Evolutionary conservation across 805 yeast species (phyloP).

Genomic region (Candida palmyrensis): DNA sequence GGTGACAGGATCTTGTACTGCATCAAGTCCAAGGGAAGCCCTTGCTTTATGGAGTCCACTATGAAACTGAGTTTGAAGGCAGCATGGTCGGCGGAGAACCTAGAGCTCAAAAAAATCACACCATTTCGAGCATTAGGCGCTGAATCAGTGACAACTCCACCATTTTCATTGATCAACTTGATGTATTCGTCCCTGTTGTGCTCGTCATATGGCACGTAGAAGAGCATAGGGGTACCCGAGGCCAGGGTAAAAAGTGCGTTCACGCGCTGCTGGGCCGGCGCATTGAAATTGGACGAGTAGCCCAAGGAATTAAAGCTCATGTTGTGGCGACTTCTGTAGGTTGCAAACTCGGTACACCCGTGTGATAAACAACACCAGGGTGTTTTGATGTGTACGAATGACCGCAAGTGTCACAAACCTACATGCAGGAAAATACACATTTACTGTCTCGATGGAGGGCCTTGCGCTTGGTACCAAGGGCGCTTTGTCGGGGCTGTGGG

Average conservation of each 20-base stretch:
- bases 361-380: conserved; percentile 3
- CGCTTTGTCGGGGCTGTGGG: no score
- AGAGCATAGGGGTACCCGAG: conserved; percentile 10
- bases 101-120: conserved; percentile 7
- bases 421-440: no score
- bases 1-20: background rate
- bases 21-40: background rate
- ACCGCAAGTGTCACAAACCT: no score
- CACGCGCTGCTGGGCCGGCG: background rate
- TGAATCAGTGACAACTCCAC: conserved; percentile 14
- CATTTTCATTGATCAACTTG: conserved; percentile 13
- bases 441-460: no score
- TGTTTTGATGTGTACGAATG: conserved; percentile 5
- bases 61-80: conserved; percentile 8
- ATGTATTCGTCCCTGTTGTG: conserved; percentile 10
- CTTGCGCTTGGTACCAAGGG: no score
- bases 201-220: conserved; percentile 12
- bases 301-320: conserved; percentile 9
- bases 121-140: conserved; percentile 7
- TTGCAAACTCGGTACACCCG: background rate
- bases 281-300: conserved; percentile 4
- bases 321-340: background rate
- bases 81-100: conserved; percentile 1
- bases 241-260: conserved; percentile 6
- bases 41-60: conserved; percentile 1